Conservation (phyloP, 2,329 filamentous ascomycete species). For the Alternaria brassicicola region DNA sequence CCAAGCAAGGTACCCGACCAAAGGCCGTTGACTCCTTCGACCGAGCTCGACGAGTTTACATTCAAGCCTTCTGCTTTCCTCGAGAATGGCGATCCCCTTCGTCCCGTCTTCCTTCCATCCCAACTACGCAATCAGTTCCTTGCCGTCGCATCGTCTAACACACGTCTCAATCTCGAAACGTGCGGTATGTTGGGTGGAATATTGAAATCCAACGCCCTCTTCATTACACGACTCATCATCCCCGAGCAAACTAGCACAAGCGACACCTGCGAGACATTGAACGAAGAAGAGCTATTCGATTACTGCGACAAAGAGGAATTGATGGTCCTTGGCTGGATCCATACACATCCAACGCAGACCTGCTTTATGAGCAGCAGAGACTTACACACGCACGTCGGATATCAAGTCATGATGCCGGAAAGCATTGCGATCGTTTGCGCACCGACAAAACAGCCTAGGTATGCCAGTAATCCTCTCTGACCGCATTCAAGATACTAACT, state of each 20-base stretch:
- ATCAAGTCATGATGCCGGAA: conserved; percentile 95
- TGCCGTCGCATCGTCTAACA: conserved; percentile 75
- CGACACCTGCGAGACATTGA: conserved; percentile 93
- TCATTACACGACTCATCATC: conserved; percentile 86
- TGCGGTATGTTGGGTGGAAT: conserved; percentile 94
- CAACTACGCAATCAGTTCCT: conserved; percentile 78
- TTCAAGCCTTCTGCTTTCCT: conserved; percentile 87
- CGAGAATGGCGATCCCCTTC: conserved; percentile 84
- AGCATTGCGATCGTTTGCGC: conserved; percentile 97
- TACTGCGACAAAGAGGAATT: conserved; percentile 86
- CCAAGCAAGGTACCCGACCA: conserved; percentile 43
- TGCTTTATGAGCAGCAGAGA: conserved; percentile 98
- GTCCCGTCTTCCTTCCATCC: conserved; percentile 84
- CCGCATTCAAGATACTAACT: neutral
- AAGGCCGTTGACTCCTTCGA: conserved; percentile 39
- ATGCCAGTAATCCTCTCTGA: conserved; percentile 49
- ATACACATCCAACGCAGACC: conserved; percentile 94
- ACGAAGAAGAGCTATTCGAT: conserved; percentile 83
- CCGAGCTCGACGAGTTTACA: conserved; percentile 68
- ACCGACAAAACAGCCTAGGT: conserved; percentile 78
- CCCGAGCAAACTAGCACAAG: conserved; percentile 88
- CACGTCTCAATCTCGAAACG: conserved; percentile 82
- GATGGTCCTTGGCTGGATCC: conserved; percentile 93
- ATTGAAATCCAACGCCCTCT: conserved; percentile 88
- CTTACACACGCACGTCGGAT: conserved; percentile 89